Evolutionary conservation across 2,329 filamentous ascomycete species (phyloP), one percentile per base, ranked within the genome.

Genomic region (Fusarium annulatum): DNA sequence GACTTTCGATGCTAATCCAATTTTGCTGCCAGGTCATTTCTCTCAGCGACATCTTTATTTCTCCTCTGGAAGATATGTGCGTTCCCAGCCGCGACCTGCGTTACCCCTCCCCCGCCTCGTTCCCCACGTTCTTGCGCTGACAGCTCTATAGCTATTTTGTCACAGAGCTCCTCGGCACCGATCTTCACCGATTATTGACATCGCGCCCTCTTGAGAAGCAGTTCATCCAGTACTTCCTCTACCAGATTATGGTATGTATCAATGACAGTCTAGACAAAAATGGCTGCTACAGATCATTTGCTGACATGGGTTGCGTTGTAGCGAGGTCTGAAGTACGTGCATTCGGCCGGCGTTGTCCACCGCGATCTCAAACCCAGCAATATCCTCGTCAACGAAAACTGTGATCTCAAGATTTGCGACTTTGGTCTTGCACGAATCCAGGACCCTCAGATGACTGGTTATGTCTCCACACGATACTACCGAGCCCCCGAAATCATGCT

Each of bases 161-260:
- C 80, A 99, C 96, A 79, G 96, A 99, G 85, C 91, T 99, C 67
- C 90, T 99, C 73, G 96, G 96, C 66, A 99, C 96, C 80, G 96
- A 99, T 84, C 88, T 99, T 74, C 96, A 99, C 86, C 92, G 96
- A 76, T 90, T 99, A 72, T 90, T 99, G 78, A 98, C 96, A 57
- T 98, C 96, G 53, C 89, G 96, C 81, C 96, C 96, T 30, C 91
- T 99, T 60, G 96, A 99, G 88, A 98, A 97, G 86, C 96, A 99
- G 84, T 99, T 99, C 84, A 98, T 99, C 80, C 96, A 99, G 86
- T 99, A 99, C 86, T 99, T 99, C 83, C 90, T 99, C 69, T 99
- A 99, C 85, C 96, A 99, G 85, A 99, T 99, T 80, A 90, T 98
- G 88, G 96, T 98, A 86, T 79, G 92, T 75, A 38, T 34, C 39